phyloP scores from a whole-genome alignment of 1,284 basidiomycete genomes.

The Leccinum insolens region DNA sequence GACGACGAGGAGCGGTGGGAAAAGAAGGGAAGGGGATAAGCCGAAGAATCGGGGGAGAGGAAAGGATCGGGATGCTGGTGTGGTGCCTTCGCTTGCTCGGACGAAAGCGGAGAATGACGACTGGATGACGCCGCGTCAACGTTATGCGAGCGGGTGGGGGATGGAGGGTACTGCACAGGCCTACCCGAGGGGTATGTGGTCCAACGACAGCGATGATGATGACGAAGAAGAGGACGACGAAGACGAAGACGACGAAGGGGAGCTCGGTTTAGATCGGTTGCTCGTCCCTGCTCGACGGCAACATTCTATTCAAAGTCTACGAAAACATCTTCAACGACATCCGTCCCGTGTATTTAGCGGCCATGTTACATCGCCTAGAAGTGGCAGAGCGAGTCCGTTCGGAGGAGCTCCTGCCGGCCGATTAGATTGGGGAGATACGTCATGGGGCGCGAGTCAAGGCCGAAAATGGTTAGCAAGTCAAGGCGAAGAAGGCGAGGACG shows the following conservation, averaged over 20 bases:
- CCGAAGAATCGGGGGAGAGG: slow-evolving; percentile 16
- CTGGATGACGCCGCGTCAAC: slow-evolving; percentile 35
- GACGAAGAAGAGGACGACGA: slow-evolving; percentile 38
- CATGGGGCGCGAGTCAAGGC: slow-evolving; percentile 27
- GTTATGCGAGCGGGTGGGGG: slow-evolving; percentile 28
- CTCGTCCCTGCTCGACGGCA: slow-evolving; percentile 73
- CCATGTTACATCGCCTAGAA: slow-evolving; percentile 18
- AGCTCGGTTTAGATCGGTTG: slow-evolving; percentile 65
- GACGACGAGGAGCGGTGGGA: slow-evolving; percentile 9
- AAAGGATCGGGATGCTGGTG: slow-evolving; percentile 29
- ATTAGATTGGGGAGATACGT: slow-evolving; percentile 23
- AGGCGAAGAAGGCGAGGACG: slow-evolving; percentile 32
- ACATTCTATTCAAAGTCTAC: slow-evolving; percentile 66
- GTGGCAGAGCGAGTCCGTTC: slow-evolving; percentile 25
- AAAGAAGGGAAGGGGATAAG: slow-evolving; percentile 12
- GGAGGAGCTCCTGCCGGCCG: slow-evolving; percentile 8
- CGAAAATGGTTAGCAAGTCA: slow-evolving; percentile 24
- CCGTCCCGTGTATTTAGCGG: slow-evolving; percentile 7
- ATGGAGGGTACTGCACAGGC: slow-evolving; percentile 23
- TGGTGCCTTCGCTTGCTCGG: slow-evolving; percentile 43
- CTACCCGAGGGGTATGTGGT: slow-evolving; percentile 23
- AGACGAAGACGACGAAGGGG: slow-evolving; percentile 59
- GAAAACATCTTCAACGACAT: slow-evolving; percentile 53
- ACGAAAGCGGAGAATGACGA: slow-evolving; percentile 44
- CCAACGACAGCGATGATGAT: slow-evolving; percentile 30